Evolutionary conservation across 2,329 filamentous ascomycete genomes (phyloP), one percentile per base, ranked within the genome.

Genomic region (Hortaea werneckii): DNA sequence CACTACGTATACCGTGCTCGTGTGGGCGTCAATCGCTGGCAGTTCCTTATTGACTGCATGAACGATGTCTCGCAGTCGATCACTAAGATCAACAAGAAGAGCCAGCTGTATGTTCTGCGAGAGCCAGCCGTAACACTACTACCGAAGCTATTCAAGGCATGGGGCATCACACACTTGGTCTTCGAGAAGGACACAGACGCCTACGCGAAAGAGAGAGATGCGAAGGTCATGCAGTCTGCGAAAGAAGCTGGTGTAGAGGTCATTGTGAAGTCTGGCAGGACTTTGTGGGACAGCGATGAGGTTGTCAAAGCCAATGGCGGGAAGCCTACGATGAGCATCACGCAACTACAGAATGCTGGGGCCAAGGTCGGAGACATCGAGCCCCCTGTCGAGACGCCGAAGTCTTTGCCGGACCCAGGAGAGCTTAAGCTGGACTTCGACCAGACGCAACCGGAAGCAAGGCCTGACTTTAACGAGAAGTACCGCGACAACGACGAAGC

Each of bases 141-240:
- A 3, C 79, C 80, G 1, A 86, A 86, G 62, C 67, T 88, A 1
- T 84, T 87, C 71, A 78, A 79, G 54, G 74, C 76, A 12, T 89
- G 84, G 85, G 74, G 76, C 1, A 78, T 86, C 27, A 85, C 83
- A 0, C 84, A 88, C 64, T 65, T 88, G 5, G 83, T 87, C 0
- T 88, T 87, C 55, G 85, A 89, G 60, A 84, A 82, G 57, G 85
- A 88, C 55, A 86, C 83, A 0, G 85, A 89, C 67, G 72, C 80
- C 0, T 88, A 88, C 64, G 83, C 72, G 4, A 72, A 76, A 11
- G 74, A 79, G 37, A 67, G 85, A 42, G 85, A 89, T 62, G 70
- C 69, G 1, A 65, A 68, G 12, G 73, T 89, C 8, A 64, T 72
- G 30, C 63, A 71, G 11, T 64, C 80, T n/a, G 83, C 83, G 4